Base-by-base conservation (phyloP, 768 basidiomycete genomes). In the Pluteus cervinus region DNA sequence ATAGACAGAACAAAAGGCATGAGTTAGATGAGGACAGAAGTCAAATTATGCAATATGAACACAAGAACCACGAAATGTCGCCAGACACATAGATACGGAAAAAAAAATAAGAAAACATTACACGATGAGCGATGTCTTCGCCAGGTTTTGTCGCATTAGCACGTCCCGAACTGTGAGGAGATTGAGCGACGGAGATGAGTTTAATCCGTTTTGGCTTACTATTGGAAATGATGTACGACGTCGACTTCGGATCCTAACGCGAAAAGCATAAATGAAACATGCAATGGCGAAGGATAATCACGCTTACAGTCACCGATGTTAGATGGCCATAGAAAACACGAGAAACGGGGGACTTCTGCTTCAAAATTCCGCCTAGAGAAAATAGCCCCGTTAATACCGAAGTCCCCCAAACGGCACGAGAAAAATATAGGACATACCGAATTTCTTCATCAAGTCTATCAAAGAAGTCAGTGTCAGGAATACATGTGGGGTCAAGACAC, bases 281-380 rank as follows among this genome's bases (percentile, higher is more conserved):
- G 36, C 5, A 15, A 39, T 4, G 15, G 40, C 43, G 29, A 18
- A 12, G 14, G 35, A 11, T n/a, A n/a, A n/a, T 14, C 15, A 23
- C 18, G 57, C 73, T 43, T 38, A 82, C 81, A 41, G 76, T 83
- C 5, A 79, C 80, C 2, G 75, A 69, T 7, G 81, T 84, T 40
- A 81, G 66, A 58, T 83, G 81, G 46, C 70, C 75, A 46, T 79
- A 81, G 49, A 79, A 81, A 2, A 69, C 60, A 32, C 80, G 66
- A 11, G 62, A 55, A 8, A 57, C 40, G 1, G 61, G 58, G 2
- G 71, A 73, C 29, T 65, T 57, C 39, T 71, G 68, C 35, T 63
- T 59, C 36, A 69, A 51, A 22, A 75, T 63, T 4, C 60, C 66
- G 36, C 54, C 69, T 69, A 44, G 24, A 17, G 21, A 35, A 33